Evolutionary conservation across 768 basidiomycete genomes (phyloP), one percentile per base, ranked within the genome.

Genomic region (Pulveroboletus ravenelii): DNA sequence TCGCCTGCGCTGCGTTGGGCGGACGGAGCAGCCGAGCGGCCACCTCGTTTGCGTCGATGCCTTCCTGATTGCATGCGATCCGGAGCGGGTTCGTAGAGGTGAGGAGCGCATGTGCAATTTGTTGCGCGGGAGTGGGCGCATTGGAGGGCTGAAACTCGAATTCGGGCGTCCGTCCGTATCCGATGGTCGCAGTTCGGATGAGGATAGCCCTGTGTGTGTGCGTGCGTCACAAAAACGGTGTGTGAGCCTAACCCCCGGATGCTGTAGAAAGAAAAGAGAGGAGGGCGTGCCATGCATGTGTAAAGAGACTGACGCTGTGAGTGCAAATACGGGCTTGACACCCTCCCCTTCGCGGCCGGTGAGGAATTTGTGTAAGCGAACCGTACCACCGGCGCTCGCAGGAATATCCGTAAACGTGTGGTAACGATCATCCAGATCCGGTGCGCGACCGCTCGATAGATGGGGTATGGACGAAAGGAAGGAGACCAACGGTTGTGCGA

Each of bases 301-400:
- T 23, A 32, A 20, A 18, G 29, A 18, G 7, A 78, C 87, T 55
- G 64, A 93, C 90, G 91, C 82, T 27, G 92, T 95, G 9, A 95
- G 69, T 8, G 92, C 92, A 57, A 83, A 89, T 0, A 94, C 80
- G n/a, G 92, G 92, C 60, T 91, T 93, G 13, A 90, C 79, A 0
- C 92, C 91, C 13, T 84, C 83, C 3, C 78, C 81, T 63, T 95
- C 92, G 37, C 91, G 73, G 0, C 93, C 93, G 1, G 92, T 95
- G 45, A 93, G 73, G 72, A 95, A 95, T 15, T 76, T 72, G 67
- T 94, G 92, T 55, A 82, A 74, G 20, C 89, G 80, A 15, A 63
- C 13, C 3, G 59, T 48, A 7, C 63, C 66, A 8, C 72, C 69
- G 18, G 73, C 72, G n/a, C 67, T 64, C 64, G 74, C 78, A 12